These are phyloP conservation scores for Erythrophleum fordii DNA, from an alignment of 306 rosid genomes.

Conservation along the genomic window DNA sequence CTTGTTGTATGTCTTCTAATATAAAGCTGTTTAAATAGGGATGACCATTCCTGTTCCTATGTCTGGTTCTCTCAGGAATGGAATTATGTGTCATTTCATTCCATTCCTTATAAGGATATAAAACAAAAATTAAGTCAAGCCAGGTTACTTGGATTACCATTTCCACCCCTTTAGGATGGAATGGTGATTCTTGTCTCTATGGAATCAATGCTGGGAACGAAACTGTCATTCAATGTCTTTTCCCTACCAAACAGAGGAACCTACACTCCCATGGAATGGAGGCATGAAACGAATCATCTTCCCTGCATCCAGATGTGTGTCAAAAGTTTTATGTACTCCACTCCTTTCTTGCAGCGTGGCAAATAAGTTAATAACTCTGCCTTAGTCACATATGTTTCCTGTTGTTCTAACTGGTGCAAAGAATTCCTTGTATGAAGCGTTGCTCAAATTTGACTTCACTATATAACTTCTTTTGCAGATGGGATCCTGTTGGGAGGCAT, in stretches of 20 bases:
- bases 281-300: background rate
- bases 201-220: background rate
- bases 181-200: background rate
- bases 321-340: background rate
- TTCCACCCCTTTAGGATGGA: background rate
- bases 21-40: background rate
- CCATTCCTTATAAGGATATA: background rate
- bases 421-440: constrained; percentile 22
- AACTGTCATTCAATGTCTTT: background rate
- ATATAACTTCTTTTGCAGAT: constrained; percentile 61
- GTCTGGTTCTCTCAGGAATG: background rate
- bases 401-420: constrained; percentile 11
- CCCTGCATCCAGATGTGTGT: background rate
- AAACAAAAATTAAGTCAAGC: background rate
- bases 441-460: constrained; percentile 25
- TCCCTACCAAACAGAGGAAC: background rate
- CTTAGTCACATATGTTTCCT: constrained; percentile 10
- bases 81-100: background rate
- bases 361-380: background rate
- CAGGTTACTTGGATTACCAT: background rate
- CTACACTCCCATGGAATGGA: background rate
- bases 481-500: constrained; percentile 98
- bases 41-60: background rate
- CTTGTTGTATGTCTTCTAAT: background rate
- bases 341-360: background rate